Conservation (phyloP, 1,139 yeast species). For the Wickerhamiella infanticola region DNA sequence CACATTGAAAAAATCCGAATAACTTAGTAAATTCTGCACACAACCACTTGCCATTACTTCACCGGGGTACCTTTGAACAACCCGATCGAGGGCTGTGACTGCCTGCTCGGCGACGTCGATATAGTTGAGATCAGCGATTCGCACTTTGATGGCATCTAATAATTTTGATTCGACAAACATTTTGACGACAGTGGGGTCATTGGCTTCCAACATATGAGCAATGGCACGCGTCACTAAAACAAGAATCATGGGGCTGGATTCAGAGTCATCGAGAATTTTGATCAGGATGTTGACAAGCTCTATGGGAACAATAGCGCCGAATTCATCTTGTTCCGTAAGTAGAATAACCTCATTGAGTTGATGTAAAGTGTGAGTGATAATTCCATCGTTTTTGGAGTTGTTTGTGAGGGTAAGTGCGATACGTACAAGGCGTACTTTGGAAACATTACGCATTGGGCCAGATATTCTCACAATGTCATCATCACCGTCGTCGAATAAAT, state of each 20-base stretch:
- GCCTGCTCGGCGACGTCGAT: conserved; percentile 93
- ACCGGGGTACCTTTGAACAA: conserved; percentile 25
- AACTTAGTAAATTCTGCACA: conserved; percentile 50
- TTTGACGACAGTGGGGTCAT: conserved; percentile 49
- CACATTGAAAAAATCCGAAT: conserved; percentile 73
- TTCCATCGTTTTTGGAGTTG: conserved; percentile 28
- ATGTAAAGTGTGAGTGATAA: conserved; percentile 26
- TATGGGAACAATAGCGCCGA: conserved; percentile 36
- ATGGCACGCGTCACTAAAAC: conserved; percentile 75
- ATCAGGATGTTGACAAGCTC: conserved; percentile 41
- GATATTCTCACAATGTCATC: neutral
- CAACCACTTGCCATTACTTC: conserved; percentile 36
- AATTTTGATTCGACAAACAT: conserved; percentile 54
- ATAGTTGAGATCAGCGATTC: conserved; percentile 58
- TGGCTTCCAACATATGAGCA: conserved; percentile 58
- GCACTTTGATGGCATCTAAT: conserved; percentile 48
- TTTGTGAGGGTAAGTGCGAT: conserved; percentile 11
- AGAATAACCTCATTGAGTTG: conserved; percentile 26
- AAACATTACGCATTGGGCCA: conserved; percentile 1
- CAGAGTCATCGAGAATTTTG: conserved; percentile 42
- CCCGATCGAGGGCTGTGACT: conserved; percentile 39
- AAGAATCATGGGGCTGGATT: conserved; percentile 57
- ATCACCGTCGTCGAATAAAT: conserved; percentile 1
- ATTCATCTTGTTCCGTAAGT: conserved; percentile 23
- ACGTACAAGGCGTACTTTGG: conserved; percentile 8